Evolutionary conservation across 202 grass and related monocot species (phyloP).

Genomic region (Schoenoplectus tabernaemontani): DNA sequence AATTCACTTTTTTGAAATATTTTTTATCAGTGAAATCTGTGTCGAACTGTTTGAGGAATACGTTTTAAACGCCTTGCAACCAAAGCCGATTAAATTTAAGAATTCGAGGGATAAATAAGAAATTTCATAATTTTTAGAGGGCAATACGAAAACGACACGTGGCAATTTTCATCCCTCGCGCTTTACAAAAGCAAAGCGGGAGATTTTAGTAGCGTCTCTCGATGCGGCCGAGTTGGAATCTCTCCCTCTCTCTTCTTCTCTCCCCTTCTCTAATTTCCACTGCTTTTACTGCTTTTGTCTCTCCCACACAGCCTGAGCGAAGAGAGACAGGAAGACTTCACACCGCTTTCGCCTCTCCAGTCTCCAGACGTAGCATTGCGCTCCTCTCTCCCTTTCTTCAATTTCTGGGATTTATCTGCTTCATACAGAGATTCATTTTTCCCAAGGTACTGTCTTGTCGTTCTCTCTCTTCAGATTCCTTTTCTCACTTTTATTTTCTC

Average conservation of each 20-base stretch:
- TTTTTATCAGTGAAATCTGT: not conserved
- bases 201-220: conserved; percentile 11
- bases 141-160: conserved; percentile 18
- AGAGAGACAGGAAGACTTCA: not conserved
- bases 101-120: too few relatives aligned
- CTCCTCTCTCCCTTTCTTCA: conserved; percentile 12
- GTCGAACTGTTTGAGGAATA: too few relatives aligned
- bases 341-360: not conserved
- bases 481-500: not conserved
- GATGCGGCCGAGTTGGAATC: conserved; percentile 27
- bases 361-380: not conserved
- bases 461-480: not conserved
- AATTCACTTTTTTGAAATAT: conserved; percentile 3
- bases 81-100: too few relatives aligned
- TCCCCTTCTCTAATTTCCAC: conserved; percentile 17
- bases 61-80: too few relatives aligned
- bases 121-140: not conserved
- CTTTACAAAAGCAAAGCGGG: conserved; percentile 8
- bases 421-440: not conserved
- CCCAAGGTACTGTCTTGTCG: not conserved
- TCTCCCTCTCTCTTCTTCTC: not conserved
- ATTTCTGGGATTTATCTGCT: not conserved
- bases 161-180: not conserved
- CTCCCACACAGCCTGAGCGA: not conserved
- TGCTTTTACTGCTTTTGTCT: not conserved